These are phyloP conservation scores for Fagus crenata DNA, from an alignment of 306 rosid species.

Conservation along the genomic window DNA sequence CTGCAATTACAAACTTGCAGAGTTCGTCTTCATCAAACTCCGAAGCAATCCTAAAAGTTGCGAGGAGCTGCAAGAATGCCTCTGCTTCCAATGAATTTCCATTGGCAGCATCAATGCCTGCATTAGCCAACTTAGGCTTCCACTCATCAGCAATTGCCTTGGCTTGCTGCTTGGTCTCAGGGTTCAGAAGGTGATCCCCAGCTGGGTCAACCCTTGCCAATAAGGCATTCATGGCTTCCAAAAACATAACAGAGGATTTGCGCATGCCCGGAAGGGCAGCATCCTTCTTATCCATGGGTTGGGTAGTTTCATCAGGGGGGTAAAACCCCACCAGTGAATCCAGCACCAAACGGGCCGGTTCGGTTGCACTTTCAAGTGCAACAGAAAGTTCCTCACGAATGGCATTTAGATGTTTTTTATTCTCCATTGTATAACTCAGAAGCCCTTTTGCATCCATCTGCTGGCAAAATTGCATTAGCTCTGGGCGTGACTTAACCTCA, in stretches of 20 bases:
- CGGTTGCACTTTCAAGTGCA: slow-evolving; percentile 70
- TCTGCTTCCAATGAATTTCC: slow-evolving; percentile 84
- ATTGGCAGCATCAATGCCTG: slow-evolving; percentile 79
- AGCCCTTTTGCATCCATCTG: slow-evolving; percentile 76
- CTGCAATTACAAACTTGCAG: slow-evolving; percentile 85
- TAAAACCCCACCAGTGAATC: slow-evolving; percentile 79
- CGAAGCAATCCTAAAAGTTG: slow-evolving; percentile 77
- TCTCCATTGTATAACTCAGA: slow-evolving; percentile 59
- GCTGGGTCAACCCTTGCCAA: slow-evolving; percentile 73
- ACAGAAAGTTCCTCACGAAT: slow-evolving; percentile 59
- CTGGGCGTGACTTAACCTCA: slow-evolving; percentile 63
- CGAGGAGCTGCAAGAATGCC: slow-evolving; percentile 83
- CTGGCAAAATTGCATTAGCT: slow-evolving; percentile 56
- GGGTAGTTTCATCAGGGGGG: slow-evolving; percentile 61
- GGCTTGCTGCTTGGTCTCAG: slow-evolving; percentile 86
- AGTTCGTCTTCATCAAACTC: slow-evolving; percentile 87
- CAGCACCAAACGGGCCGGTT: slow-evolving; percentile 71
- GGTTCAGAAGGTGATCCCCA: slow-evolving; percentile 71
- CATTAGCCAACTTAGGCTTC: slow-evolving; percentile 72
- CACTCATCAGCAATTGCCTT: slow-evolving; percentile 90
- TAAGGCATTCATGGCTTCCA: slow-evolving; percentile 71
- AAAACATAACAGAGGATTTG: slow-evolving; percentile 55
- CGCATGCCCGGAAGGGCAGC: slow-evolving; percentile 78
- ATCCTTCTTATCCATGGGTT: slow-evolving; percentile 50
- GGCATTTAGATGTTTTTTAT: slow-evolving; percentile 44